A percentile compares a stretch with the other conserved stretches of the same genome.
Conservation (phyloP, 495 filamentous ascomycete species). For the Melanomma pulvis-pyrius region DNA sequence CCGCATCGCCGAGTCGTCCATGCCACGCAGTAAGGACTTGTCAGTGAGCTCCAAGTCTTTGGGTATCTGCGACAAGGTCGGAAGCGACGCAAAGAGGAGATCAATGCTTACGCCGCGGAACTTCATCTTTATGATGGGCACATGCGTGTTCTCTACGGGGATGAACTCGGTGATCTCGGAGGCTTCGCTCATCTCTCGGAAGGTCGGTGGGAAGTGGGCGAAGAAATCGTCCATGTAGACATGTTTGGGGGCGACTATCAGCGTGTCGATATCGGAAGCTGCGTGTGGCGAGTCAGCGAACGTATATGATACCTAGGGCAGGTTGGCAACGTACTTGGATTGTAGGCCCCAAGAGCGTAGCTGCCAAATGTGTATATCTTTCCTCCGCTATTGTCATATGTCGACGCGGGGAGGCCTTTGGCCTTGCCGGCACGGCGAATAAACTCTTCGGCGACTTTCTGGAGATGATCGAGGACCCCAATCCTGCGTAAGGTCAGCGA, state of each 20-base stretch:
- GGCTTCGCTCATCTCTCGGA: slow-evolving; percentile 69
- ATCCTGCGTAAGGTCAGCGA: slow-evolving; percentile 22
- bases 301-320: not conserved
- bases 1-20: slow-evolving; percentile 82
- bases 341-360: slow-evolving; percentile 90
- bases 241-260: slow-evolving; percentile 87
- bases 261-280: slow-evolving; percentile 96
- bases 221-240: slow-evolving; percentile 90
- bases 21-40: slow-evolving; percentile 78
- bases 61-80: slow-evolving; percentile 71
- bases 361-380: slow-evolving; percentile 95
- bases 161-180: slow-evolving; percentile 84
- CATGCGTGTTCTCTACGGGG: slow-evolving; percentile 83
- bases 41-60: slow-evolving; percentile 74
- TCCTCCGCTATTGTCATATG: slow-evolving; percentile 79
- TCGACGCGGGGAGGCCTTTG: slow-evolving; percentile 72
- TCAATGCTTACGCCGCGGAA: slow-evolving; percentile 90
- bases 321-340: slow-evolving; percentile 61
- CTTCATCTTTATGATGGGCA: slow-evolving; percentile 95
- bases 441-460: slow-evolving; percentile 80
- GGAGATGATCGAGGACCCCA: slow-evolving; percentile 66
- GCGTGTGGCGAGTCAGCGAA: not conserved
- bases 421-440: slow-evolving; percentile 75
- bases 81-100: slow-evolving; percentile 78
- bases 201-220: slow-evolving; percentile 74